Evolutionary conservation across 371 early-diverging fungal species (phyloP).

Genomic region (Mucor mucedo): DNA sequence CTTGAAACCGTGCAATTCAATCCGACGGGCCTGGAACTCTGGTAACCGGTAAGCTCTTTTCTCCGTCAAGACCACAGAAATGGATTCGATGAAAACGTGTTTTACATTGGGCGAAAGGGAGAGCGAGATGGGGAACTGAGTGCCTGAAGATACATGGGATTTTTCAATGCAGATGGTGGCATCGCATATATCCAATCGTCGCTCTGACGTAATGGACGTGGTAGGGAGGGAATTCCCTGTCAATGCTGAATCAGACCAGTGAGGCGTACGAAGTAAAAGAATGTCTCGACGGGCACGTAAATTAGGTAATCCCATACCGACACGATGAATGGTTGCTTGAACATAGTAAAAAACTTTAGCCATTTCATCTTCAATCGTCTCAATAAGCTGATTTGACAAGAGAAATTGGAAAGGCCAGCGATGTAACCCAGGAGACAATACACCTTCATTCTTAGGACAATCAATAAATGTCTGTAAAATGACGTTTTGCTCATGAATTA

Average conservation of each 20-base stretch:
- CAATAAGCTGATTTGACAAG: constrained; percentile 33
- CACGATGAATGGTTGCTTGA: constrained; percentile 35
- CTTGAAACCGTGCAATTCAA: constrained; percentile 34
- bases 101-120: constrained; percentile 33
- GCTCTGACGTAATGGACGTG: constrained; percentile 31
- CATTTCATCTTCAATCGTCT: constrained; percentile 46
- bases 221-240: constrained; percentile 35
- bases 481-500: constrained; percentile 49
- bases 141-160: constrained; percentile 38
- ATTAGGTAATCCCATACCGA: constrained; percentile 31
- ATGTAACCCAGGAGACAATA: constrained; percentile 29
- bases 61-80: constrained; percentile 29
- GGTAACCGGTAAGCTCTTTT: constrained; percentile 35
- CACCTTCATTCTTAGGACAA: constrained; percentile 22
- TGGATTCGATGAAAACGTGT: constrained; percentile 32
- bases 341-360: constrained; percentile 40
- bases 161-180: constrained; percentile 38
- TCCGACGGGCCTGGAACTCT: constrained; percentile 34
- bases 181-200: constrained; percentile 33
- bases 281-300: constrained; percentile 31
- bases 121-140: constrained; percentile 34
- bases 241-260: constrained; percentile 34
- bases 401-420: constrained; percentile 46
- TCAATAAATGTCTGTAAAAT: constrained; percentile 36
- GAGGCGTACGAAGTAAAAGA: constrained; percentile 32